These are phyloP conservation scores for Solanum chaucha DNA, from an alignment of 257 asterid genomes.

Conservation along the genomic window DNA sequence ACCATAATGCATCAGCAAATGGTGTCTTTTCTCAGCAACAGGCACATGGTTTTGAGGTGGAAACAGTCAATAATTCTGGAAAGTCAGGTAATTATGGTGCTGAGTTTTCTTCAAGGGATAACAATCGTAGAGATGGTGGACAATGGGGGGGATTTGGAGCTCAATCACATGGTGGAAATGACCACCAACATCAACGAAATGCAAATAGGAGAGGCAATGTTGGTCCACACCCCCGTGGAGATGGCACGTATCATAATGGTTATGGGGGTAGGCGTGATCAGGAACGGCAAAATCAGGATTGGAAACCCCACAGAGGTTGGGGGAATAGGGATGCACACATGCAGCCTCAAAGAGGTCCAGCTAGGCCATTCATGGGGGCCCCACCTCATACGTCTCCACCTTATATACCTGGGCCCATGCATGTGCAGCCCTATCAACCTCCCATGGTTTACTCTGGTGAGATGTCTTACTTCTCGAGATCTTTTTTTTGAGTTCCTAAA, in stretches of 20 bases:
- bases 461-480: slow-evolving; percentile 8
- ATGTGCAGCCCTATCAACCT: slow-evolving; percentile 15
- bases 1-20: slow-evolving; percentile 19
- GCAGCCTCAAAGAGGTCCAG: slow-evolving; percentile 31
- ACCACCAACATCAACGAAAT: slow-evolving; percentile 39
- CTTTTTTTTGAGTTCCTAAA: neutral
- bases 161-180: slow-evolving; percentile 39
- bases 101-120: slow-evolving; percentile 35
- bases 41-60: slow-evolving; percentile 19
- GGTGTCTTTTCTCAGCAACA: slow-evolving; percentile 32
- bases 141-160: slow-evolving; percentile 39
- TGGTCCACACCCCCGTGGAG: slow-evolving; percentile 52
- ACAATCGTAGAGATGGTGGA: slow-evolving; percentile 29
- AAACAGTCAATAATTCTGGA: slow-evolving; percentile 19
- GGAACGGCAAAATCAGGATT: slow-evolving; percentile 39
- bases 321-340: slow-evolving; percentile 47
- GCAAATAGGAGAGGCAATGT: slow-evolving; percentile 48
- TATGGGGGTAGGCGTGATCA: slow-evolving; percentile 63
- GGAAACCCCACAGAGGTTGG: slow-evolving; percentile 42
- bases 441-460: slow-evolving; percentile 57
- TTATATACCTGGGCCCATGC: slow-evolving; percentile 30
- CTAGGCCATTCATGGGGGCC: slow-evolving; percentile 44
- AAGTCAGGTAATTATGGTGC: slow-evolving; percentile 20
- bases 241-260: slow-evolving; percentile 37
- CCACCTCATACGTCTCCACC: slow-evolving; percentile 27